A percentile compares a stretch with the other conserved stretches of the same genome.
These are phyloP conservation scores for Pichia sp. DNA, from an alignment of 1,139 yeast genomes.

Conservation along the genomic window DNA sequence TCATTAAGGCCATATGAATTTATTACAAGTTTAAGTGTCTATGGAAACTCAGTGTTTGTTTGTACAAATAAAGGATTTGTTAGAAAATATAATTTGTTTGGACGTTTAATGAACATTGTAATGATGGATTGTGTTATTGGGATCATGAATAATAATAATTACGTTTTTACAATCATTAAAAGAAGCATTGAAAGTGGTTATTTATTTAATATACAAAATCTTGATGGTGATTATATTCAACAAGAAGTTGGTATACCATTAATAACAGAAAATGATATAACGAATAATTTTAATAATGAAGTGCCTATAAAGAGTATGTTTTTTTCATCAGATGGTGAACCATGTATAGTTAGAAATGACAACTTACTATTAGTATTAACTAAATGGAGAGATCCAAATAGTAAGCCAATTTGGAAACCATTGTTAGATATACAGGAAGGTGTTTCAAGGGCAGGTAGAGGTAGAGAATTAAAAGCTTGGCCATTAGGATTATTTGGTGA, in stretches of 20 bases:
- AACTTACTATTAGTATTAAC: conserved; percentile 64
- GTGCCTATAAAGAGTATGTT: conserved; percentile 58
- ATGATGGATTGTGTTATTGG: conserved; percentile 50
- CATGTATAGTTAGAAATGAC: conserved; percentile 75
- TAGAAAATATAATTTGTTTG: conserved; percentile 48
- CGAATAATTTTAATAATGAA: not conserved
- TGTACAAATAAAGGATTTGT: conserved; percentile 55
- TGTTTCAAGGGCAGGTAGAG: conserved; percentile 41
- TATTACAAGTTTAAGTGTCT: conserved; percentile 38
- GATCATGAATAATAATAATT: conserved; percentile 43
- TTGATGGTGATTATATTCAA: conserved; percentile 34
- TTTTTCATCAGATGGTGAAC: conserved; percentile 81
- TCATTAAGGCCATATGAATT: conserved; percentile 37
- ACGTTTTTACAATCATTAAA: conserved; percentile 39
- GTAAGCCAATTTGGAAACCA: conserved; percentile 86
- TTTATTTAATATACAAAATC: conserved; percentile 33
- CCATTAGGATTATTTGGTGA: conserved; percentile 76
- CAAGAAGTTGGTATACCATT: conserved; percentile 34
- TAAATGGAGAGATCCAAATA: conserved; percentile 64
- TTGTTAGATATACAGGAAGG: conserved; percentile 61
- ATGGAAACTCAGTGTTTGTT: conserved; percentile 34
- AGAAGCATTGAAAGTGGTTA: conserved; percentile 31
- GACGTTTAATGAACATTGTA: conserved; percentile 49
- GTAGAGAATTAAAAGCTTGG: conserved; percentile 61
- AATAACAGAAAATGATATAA: conserved; percentile 27